Percentiles rank a stretch among this genome's conserved stretches.
phyloP scores from a whole-genome alignment of 148 eudicot genomes.

The Cornus kousa region DNA sequence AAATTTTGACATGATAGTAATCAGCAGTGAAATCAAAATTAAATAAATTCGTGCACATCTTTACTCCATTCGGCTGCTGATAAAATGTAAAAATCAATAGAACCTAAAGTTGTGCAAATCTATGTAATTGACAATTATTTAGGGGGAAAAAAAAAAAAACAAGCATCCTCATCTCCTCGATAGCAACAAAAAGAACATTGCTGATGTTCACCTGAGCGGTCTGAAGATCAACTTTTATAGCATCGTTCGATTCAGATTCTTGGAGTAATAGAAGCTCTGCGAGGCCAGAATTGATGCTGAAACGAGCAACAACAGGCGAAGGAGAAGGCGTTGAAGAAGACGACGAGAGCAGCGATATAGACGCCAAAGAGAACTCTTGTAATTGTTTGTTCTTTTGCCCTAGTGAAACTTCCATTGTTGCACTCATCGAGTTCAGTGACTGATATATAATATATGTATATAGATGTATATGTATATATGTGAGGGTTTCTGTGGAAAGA shows the following conservation, averaged over 20 bases:
- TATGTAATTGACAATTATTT: background rate
- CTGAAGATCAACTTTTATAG: slow-evolving; percentile 33
- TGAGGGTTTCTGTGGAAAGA: slow-evolving; percentile 19
- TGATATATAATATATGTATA: background rate
- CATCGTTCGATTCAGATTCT: slow-evolving; percentile 26
- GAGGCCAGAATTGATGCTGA: slow-evolving; percentile 35
- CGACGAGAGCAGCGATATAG: slow-evolving; percentile 29
- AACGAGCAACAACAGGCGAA: slow-evolving; percentile 32
- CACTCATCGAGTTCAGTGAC: background rate
- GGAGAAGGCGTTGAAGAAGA: slow-evolving; percentile 11
- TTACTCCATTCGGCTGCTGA: background rate
- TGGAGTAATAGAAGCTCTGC: slow-evolving; percentile 44
- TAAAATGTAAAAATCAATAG: background rate
- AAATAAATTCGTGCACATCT: background rate
- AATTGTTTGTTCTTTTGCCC: slow-evolving; percentile 19
- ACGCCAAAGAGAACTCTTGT: slow-evolving; percentile 26
- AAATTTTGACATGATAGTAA: background rate
- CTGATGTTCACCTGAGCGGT: slow-evolving; percentile 40
- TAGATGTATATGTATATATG: background rate
- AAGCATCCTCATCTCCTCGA: too few species aligned
- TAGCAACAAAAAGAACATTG: background rate
- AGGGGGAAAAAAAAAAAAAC: too few species aligned
- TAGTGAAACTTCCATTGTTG: slow-evolving; percentile 37
- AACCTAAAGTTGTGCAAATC: background rate
- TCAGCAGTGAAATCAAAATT: background rate